These are phyloP conservation scores for Venturia asperata DNA, from an alignment of 2,329 filamentous ascomycete species.

Conservation along the genomic window DNA sequence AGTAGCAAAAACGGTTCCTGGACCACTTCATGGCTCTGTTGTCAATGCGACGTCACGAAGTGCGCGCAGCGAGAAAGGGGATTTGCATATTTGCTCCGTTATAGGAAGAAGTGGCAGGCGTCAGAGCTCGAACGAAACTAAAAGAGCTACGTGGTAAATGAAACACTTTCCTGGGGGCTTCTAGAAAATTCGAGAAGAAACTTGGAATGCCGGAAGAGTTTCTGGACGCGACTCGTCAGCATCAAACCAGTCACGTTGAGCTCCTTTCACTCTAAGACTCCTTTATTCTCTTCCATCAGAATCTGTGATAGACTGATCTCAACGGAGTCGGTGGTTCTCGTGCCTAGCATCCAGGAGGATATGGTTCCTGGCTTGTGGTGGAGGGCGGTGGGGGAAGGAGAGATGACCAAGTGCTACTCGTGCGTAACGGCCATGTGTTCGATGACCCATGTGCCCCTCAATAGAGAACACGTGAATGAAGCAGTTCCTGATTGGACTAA, in stretches of 20 bases:
- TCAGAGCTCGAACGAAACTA: not conserved
- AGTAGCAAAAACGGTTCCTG: not conserved
- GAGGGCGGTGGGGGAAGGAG: not conserved
- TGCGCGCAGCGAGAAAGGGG: not conserved
- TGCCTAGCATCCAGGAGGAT: not conserved
- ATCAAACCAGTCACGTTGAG: not conserved
- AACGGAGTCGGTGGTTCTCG: not conserved
- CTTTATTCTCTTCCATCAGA: not conserved
- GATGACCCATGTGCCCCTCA: not conserved
- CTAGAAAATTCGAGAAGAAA: constrained; percentile 1
- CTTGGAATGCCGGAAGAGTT: not conserved
- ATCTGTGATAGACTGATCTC: not conserved
- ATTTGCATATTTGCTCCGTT: constrained; percentile 3
- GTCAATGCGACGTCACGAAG: not conserved
- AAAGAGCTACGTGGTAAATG: not conserved
- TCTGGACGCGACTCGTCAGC: not conserved
- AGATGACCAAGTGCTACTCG: not conserved
- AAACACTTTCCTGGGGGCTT: not conserved
- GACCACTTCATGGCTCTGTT: not conserved
- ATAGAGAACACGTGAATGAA: not conserved
- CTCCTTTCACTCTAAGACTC: not conserved
- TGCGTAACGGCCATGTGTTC: not conserved
- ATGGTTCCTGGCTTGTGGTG: not conserved
- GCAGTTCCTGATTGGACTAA: not conserved
- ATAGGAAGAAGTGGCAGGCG: not conserved